Evolutionary conservation across 495 filamentous ascomycete genomes (phyloP).

Genomic region (Hamigera avellanea): DNA sequence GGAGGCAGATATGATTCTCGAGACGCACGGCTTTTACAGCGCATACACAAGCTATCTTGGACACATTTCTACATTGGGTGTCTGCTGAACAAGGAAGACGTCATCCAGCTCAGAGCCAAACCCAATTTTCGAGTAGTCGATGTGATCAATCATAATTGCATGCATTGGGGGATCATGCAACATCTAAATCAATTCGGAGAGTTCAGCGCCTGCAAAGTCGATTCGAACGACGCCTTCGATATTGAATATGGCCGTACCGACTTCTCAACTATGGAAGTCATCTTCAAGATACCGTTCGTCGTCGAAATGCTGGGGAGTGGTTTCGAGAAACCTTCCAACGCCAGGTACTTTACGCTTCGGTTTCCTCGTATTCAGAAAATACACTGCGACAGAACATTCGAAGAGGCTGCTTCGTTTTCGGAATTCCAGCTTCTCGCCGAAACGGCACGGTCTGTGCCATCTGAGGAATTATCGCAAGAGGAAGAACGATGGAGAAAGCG

Average conservation of each 20-base stretch:
- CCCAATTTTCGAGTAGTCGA: constrained; percentile 59
- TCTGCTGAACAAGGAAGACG: constrained; percentile 58
- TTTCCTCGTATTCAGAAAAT: constrained; percentile 54
- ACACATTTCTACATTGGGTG: constrained; percentile 75
- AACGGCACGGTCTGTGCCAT: constrained; percentile 26
- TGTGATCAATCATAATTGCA: constrained; percentile 36
- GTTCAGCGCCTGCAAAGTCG: constrained; percentile 18
- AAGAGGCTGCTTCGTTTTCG: constrained; percentile 41
- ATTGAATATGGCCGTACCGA: constrained; percentile 19
- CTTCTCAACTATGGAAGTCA: constrained; percentile 23
- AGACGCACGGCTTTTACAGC: constrained; percentile 33
- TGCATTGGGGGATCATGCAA: constrained; percentile 36
- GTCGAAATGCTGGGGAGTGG: constrained; percentile 53
- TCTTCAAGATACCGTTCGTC: constrained; percentile 52
- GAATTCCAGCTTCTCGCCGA: constrained; percentile 46
- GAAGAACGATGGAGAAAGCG: constrained; percentile 42
- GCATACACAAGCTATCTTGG: constrained; percentile 46
- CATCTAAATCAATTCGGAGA: constrained; percentile 41
- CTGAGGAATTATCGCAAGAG: constrained; percentile 36
- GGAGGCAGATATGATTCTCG: constrained; percentile 55
- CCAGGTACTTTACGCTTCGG: constrained; percentile 46
- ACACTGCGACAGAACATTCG: constrained; percentile 44
- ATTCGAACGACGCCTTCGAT: constrained; percentile 17
- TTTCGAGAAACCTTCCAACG: constrained; percentile 49
- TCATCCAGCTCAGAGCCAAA: constrained; percentile 34